Conservation (phyloP, 306 rosid genomes). For the Argentina anserina region DNA sequence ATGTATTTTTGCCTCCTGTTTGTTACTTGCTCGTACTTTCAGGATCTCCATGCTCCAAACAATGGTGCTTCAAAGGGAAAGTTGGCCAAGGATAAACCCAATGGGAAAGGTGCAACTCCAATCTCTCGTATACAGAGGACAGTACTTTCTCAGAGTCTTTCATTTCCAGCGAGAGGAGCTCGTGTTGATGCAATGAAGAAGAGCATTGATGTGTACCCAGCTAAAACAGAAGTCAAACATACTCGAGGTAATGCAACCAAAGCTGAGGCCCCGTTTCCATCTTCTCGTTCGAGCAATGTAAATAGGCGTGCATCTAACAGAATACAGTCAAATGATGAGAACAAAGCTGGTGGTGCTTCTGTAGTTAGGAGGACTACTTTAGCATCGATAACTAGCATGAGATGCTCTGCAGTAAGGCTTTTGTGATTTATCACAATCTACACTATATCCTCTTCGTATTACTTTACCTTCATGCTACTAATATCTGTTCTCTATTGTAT, state of each 20-base stretch:
- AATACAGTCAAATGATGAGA: conserved; percentile 47
- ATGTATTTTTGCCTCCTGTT: background rate
- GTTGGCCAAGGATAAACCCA: conserved; percentile 54
- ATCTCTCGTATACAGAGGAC: conserved; percentile 43
- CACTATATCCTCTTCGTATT: conserved; percentile 4
- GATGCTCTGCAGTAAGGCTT: conserved; percentile 40
- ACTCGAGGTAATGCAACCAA: conserved; percentile 37
- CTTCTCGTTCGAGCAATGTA: conserved; percentile 25
- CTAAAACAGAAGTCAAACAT: conserved; percentile 40
- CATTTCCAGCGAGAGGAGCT: conserved; percentile 64
- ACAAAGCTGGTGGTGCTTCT: conserved; percentile 32
- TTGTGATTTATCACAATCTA: background rate
- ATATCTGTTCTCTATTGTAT: conserved; percentile 3
- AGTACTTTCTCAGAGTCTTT: conserved; percentile 66
- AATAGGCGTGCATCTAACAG: conserved; percentile 43
- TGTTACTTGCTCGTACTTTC: conserved; percentile 28
- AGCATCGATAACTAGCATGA: conserved; percentile 38
- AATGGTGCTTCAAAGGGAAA: conserved; percentile 53
- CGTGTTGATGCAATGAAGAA: conserved; percentile 54
- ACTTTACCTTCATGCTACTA: conserved; percentile 13
- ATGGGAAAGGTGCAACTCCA: conserved; percentile 34
- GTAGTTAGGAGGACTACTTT: conserved; percentile 37
- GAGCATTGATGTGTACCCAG: conserved; percentile 47
- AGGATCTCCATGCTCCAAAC: conserved; percentile 44
- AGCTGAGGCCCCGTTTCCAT: conserved; percentile 29